Evolutionary conservation across 2,329 filamentous ascomycete species (phyloP).

Genomic region (Sphaceloma murrayae): DNA sequence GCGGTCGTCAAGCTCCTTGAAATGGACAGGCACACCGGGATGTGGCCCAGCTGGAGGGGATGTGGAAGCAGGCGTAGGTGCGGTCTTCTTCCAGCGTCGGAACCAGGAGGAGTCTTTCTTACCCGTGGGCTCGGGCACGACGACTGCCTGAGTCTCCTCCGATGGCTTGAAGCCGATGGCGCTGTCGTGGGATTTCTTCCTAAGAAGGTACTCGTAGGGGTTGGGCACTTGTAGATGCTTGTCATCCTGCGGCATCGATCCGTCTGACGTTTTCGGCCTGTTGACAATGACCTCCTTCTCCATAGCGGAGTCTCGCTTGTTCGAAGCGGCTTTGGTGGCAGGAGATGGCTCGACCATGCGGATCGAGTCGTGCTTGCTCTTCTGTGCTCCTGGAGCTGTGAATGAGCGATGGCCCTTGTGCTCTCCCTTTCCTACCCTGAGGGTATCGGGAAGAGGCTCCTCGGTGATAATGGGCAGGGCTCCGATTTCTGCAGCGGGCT

Average conservation of each 20-base stretch:
- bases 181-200: constrained; percentile 20
- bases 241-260: constrained; percentile 14
- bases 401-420: constrained; percentile 33
- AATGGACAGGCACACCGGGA: constrained; percentile 13
- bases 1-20: constrained; percentile 17
- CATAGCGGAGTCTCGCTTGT: constrained; percentile 11
- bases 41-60: constrained; percentile 9
- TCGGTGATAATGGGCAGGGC: constrained; percentile 45
- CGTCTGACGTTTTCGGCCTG: constrained; percentile 12
- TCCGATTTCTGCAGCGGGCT: constrained; percentile 25
- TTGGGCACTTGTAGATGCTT: constrained; percentile 17
- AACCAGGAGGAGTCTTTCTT: constrained; percentile 43
- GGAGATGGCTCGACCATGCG: constrained; percentile 44
- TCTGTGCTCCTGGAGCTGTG: constrained; percentile 32
- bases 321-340: not conserved
- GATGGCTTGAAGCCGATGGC: constrained; percentile 19
- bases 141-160: constrained; percentile 22
- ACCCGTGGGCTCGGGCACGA: not conserved
- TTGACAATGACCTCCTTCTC: constrained; percentile 8
- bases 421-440: constrained; percentile 20
- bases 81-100: constrained; percentile 19
- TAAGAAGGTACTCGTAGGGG: constrained; percentile 14
- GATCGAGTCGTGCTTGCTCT: constrained; percentile 29
- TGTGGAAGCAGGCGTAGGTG: not conserved
- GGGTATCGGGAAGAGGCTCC: constrained; percentile 34